These are phyloP conservation scores for Volvariella volvacea DNA, from an alignment of 1,284 basidiomycete species.

Conservation along the genomic window DNA sequence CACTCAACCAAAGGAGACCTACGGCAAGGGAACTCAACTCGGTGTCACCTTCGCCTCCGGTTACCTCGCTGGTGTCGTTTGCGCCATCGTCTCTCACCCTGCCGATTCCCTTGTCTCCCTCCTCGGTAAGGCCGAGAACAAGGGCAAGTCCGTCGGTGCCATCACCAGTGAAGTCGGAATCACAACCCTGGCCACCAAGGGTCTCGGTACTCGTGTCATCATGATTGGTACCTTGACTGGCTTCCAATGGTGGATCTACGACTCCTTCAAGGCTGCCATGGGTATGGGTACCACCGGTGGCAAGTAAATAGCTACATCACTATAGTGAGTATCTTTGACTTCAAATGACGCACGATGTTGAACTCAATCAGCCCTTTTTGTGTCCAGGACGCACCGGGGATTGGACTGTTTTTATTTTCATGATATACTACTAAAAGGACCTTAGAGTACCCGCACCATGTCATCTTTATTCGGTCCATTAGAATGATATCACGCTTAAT, in stretches of 20 bases:
- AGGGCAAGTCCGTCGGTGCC: constrained; percentile 62
- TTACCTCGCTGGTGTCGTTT: constrained; percentile 78
- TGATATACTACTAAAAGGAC: not conserved
- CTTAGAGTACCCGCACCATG: not conserved
- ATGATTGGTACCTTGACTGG: constrained; percentile 77
- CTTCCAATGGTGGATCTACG: constrained; percentile 91
- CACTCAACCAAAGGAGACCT: constrained; percentile 66
- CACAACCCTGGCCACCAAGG: constrained; percentile 61
- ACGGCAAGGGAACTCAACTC: constrained; percentile 67
- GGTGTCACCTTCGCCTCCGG: constrained; percentile 77
- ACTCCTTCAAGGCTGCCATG: constrained; percentile 73
- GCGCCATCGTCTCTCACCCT: constrained; percentile 78
- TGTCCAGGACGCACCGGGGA: too few species aligned
- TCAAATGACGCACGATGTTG: too few species aligned
- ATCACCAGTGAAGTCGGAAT: constrained; percentile 67
- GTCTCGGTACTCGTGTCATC: constrained; percentile 73
- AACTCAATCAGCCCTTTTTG: too few species aligned
- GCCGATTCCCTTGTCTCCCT: constrained; percentile 76
- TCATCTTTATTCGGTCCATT: not conserved
- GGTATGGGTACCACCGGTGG: constrained; percentile 81
- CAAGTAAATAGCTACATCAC: constrained; percentile 43
- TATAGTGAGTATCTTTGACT: too few species aligned
- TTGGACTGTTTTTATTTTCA: too few species aligned
- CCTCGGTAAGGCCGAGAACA: constrained; percentile 72
- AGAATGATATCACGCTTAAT: constrained; percentile 1